A percentile compares a stretch with the other conserved stretches of the same genome.
phyloP scores from a whole-genome alignment of 1,139 yeast species.

The Suhomyces taliae region DNA sequence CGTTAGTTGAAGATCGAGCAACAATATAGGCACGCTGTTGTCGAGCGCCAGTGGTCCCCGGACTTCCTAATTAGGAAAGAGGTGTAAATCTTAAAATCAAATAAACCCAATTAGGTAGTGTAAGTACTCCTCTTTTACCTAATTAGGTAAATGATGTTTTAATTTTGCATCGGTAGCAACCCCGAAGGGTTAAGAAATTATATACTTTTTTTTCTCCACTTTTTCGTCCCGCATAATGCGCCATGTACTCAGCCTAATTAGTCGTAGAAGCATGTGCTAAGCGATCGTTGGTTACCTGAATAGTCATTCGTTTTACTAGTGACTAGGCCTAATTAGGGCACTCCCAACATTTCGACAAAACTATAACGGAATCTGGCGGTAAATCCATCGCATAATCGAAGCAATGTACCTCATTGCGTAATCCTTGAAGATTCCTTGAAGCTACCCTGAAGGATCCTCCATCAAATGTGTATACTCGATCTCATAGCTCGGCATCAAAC shows the following conservation, averaged over 20 bases:
- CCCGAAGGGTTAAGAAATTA: neutral
- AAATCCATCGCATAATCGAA: too few relatives aligned
- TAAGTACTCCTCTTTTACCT: slow-evolving; percentile 26
- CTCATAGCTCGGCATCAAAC: too few relatives aligned
- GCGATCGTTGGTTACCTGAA: slow-evolving; percentile 10
- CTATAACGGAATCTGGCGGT: too few relatives aligned
- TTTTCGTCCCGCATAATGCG: neutral
- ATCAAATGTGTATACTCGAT: too few relatives aligned
- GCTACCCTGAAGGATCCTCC: too few relatives aligned
- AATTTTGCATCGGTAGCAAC: slow-evolving; percentile 2
- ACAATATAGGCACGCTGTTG: slow-evolving; percentile 9
- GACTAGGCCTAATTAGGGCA: slow-evolving; percentile 7
- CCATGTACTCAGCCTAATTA: slow-evolving; percentile 7
- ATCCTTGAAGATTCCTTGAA: too few relatives aligned
- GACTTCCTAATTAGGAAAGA: slow-evolving; percentile 22
- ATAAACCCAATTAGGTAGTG: slow-evolving; percentile 19
- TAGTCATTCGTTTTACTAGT: slow-evolving; percentile 2
- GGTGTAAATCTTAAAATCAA: slow-evolving; percentile 6
- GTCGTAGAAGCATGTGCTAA: slow-evolving; percentile 10
- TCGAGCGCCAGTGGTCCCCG: slow-evolving; percentile 1
- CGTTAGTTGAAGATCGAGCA: slow-evolving; percentile 1
- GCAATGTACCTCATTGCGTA: too few relatives aligned
- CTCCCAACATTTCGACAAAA: slow-evolving; percentile 1
- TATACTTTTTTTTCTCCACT: slow-evolving; percentile 8
- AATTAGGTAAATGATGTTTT: slow-evolving; percentile 16